A percentile compares a stretch with the other conserved stretches of the same genome.
These are phyloP conservation scores for Boechera retrofracta DNA, from an alignment of 345 rosid genomes.

Conservation along the genomic window DNA sequence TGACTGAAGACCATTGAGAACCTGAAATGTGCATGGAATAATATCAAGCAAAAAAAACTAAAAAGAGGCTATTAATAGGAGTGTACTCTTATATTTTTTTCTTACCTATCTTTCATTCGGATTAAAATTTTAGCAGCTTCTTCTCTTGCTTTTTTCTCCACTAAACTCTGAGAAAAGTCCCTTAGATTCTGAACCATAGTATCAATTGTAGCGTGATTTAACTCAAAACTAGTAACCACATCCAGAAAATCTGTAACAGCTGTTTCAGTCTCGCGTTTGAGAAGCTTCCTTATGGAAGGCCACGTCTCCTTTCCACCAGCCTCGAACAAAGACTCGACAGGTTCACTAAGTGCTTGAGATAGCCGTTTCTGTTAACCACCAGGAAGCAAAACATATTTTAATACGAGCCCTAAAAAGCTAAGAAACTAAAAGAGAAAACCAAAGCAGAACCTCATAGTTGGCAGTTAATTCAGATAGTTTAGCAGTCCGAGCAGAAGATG, in stretches of 20 bases:
- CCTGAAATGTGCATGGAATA: conserved; percentile 49
- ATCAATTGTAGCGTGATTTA: conserved; percentile 51
- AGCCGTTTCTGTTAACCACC: conserved; percentile 61
- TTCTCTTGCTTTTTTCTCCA: conserved; percentile 75
- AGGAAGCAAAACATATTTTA: conserved; percentile 16
- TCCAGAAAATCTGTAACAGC: conserved; percentile 55
- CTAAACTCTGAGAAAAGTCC: conserved; percentile 58
- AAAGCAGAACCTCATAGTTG: conserved; percentile 57
- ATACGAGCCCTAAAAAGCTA: conserved; percentile 20
- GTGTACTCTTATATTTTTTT: background rate
- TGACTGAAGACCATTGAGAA: conserved; percentile 71
- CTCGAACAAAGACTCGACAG: conserved; percentile 67
- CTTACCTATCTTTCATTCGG: conserved; percentile 76
- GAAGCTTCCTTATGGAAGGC: conserved; percentile 70
- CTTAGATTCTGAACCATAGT: conserved; percentile 58
- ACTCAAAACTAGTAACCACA: conserved; percentile 63
- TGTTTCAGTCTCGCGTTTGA: conserved; percentile 61
- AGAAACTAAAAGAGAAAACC: conserved; percentile 26
- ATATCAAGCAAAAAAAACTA: conserved; percentile 26
- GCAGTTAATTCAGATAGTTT: conserved; percentile 61
- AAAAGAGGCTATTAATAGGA: background rate
- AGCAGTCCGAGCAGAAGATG: conserved; percentile 52
- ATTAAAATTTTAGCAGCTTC: conserved; percentile 74
- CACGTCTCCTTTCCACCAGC: conserved; percentile 65
- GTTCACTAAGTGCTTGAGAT: conserved; percentile 52